These are phyloP conservation scores for Cucumis hystrix DNA, from an alignment of 306 rosid genomes.

Conservation along the genomic window DNA sequence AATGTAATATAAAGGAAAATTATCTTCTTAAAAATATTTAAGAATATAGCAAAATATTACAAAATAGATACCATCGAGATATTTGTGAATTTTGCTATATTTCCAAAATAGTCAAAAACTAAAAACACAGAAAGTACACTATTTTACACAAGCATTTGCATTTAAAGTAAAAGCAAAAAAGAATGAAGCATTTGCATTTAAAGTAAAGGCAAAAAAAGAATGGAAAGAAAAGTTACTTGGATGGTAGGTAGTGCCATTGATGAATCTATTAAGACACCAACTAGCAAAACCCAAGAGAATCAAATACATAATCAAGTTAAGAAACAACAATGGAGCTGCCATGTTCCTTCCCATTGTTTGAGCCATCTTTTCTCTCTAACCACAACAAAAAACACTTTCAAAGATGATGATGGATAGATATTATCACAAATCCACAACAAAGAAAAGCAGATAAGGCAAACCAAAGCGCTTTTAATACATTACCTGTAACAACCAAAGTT, in stretches of 20 bases:
- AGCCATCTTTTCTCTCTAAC: conserved; percentile 34
- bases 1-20: too few species aligned
- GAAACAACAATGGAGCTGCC: conserved; percentile 74
- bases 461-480: neutral
- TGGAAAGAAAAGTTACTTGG: conserved; percentile 26
- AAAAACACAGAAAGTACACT: too few species aligned
- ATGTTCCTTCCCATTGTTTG: conserved; percentile 56
- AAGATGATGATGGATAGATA: neutral
- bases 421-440: neutral
- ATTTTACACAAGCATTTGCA: too few species aligned
- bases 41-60: too few species aligned
- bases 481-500: neutral
- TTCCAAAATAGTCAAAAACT: too few species aligned
- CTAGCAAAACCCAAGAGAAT: conserved; percentile 73
- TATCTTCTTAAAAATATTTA: too few species aligned
- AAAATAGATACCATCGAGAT: too few species aligned
- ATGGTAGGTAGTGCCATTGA: conserved; percentile 83
- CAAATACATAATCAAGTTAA: conserved; percentile 73
- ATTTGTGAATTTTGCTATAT: too few species aligned
- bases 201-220: too few species aligned
- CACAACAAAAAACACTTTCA: neutral
- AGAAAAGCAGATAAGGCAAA: neutral
- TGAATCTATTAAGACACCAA: conserved; percentile 65
- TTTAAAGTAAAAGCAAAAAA: too few species aligned
- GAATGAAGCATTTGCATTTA: too few species aligned